Evolutionary conservation across 2,329 filamentous ascomycete species (phyloP).

Genomic region (Magnaporthiopsis incrustans): DNA sequence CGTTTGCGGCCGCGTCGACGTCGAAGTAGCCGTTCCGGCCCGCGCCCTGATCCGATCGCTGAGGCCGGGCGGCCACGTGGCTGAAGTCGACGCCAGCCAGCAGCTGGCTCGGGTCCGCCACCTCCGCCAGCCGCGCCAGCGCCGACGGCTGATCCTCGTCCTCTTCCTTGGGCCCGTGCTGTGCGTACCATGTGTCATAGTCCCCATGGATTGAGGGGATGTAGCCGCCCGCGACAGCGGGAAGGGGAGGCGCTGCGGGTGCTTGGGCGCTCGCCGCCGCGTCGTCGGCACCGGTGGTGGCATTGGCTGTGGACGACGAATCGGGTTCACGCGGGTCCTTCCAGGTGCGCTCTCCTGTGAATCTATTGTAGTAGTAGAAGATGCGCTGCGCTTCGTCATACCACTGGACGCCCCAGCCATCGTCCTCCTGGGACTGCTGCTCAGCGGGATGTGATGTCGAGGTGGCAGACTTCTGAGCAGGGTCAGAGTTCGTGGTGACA

Average conservation of each 20-base stretch:
- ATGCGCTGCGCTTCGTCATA: constrained; percentile 54
- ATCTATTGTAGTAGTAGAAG: too few relatives aligned
- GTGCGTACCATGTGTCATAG: constrained; percentile 95
- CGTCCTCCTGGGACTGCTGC: constrained; percentile 42
- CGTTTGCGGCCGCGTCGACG: constrained; percentile 86
- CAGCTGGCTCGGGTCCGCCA: constrained; percentile 22
- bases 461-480: constrained; percentile 2
- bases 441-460: constrained; percentile 14
- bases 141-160: constrained; percentile 21
- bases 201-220: constrained; percentile 94
- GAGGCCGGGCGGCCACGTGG: constrained; percentile 79
- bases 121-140: constrained; percentile 30
- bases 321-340: constrained; percentile 70
- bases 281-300: constrained; percentile 11
- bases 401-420: constrained; percentile 77
- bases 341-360: constrained; percentile 70
- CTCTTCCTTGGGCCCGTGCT: constrained; percentile 34
- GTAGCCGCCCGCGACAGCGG: constrained; percentile 62
- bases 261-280: neutral
- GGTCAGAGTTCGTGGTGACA: neutral
- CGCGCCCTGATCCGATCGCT: constrained; percentile 56
- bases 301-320: constrained; percentile 24
- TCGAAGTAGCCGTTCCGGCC: constrained; percentile 91
- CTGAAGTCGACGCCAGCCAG: constrained; percentile 56
- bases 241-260: constrained; percentile 13